Evolutionary conservation across 345 rosid species (phyloP).

Genomic region (Pugionium dolabratum): DNA sequence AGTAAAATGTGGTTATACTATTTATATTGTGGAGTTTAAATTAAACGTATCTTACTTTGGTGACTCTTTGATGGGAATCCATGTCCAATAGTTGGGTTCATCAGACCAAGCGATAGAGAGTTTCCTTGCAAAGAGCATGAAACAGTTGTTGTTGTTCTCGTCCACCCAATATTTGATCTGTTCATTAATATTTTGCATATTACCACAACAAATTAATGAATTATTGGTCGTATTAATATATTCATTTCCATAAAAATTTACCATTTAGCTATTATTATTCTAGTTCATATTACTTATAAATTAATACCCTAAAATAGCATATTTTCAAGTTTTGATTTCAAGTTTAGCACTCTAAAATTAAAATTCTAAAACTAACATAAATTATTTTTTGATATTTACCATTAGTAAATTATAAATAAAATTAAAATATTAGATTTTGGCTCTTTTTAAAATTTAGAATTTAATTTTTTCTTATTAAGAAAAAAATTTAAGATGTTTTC

Average conservation of each 20-base stretch:
- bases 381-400: too few relatives aligned
- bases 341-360: too few relatives aligned
- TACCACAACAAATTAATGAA: neutral
- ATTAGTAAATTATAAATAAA: too few relatives aligned
- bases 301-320: too few relatives aligned
- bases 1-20: neutral
- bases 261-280: neutral
- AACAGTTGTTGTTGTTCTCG: conserved; percentile 52
- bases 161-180: conserved; percentile 61
- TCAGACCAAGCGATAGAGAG: conserved; percentile 68
- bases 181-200: conserved; percentile 8
- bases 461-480: too few relatives aligned
- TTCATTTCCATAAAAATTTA: neutral
- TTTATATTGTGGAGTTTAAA: neutral
- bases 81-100: conserved; percentile 52
- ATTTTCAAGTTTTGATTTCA: too few relatives aligned
- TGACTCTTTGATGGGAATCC: conserved; percentile 47
- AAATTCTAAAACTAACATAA: too few relatives aligned
- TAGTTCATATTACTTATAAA: neutral
- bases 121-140: conserved; percentile 60
- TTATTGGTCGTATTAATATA: neutral
- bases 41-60: conserved; percentile 39
- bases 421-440: too few relatives aligned
- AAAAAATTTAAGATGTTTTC: too few relatives aligned
- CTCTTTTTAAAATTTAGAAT: too few relatives aligned